Percentiles rank a stretch among this genome's conserved stretches.
Conservation (phyloP, 805 yeast species). For the Clavispora phyllophila region DNA sequence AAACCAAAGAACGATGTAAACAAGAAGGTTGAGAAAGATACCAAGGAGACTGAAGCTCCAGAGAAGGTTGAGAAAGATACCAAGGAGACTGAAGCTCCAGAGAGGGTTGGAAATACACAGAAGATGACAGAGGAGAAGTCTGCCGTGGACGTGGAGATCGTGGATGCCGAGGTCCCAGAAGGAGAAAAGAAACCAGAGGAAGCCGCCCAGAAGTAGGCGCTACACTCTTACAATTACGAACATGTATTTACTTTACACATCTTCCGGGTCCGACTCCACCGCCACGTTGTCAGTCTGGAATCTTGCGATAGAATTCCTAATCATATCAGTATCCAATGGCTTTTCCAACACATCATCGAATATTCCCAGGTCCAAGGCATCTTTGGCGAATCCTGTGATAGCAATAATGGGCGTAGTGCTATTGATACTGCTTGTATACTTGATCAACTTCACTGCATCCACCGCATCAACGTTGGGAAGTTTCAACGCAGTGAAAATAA, state of each 20-base stretch:
- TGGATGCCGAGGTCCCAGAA: not conserved
- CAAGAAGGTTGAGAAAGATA: not conserved
- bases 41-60: not conserved
- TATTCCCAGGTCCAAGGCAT: conserved; percentile 48
- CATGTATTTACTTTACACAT: conserved; percentile 1
- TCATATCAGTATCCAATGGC: conserved; percentile 40
- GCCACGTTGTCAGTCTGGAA: conserved; percentile 10
- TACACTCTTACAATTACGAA: not conserved
- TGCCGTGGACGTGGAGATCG: not conserved
- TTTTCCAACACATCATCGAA: conserved; percentile 73
- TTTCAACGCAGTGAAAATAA: conserved; percentile 71
- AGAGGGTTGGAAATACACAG: not conserved
- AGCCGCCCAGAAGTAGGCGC: not conserved
- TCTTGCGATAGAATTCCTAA: conserved; percentile 8
- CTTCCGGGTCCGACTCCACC: conserved; percentile 14
- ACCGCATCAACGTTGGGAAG: conserved; percentile 62
- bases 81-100: not conserved
- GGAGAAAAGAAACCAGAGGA: not conserved
- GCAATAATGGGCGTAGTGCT: conserved; percentile 74
- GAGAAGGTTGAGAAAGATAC: not conserved
- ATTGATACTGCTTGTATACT: conserved; percentile 73
- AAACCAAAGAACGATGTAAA: too few relatives aligned
- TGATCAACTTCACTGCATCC: conserved; percentile 73
- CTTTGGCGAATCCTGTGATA: conserved; percentile 64
- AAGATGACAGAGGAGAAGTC: not conserved